A percentile compares a stretch with the other conserved stretches of the same genome.
phyloP scores from a whole-genome alignment of 768 basidiomycete species.

The Coprinopsis strossmayeri region DNA sequence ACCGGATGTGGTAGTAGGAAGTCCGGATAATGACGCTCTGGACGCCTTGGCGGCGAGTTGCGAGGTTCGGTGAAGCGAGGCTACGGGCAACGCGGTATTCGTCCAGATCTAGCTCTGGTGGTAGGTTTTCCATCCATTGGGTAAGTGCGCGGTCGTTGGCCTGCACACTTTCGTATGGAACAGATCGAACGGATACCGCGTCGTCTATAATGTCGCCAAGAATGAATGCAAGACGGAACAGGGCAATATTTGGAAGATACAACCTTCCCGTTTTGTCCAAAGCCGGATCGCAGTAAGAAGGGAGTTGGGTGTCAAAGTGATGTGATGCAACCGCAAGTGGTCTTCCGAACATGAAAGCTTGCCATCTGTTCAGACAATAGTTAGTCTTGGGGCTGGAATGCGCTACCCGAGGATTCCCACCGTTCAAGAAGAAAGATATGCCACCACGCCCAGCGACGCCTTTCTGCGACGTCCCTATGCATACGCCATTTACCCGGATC shows the following conservation, averaged over 20 bases:
- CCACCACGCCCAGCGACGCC: constrained; percentile 89
- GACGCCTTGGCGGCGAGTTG: constrained; percentile 64
- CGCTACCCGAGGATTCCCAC: constrained; percentile 28
- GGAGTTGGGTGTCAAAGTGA: constrained; percentile 79
- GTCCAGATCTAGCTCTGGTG: constrained; percentile 67
- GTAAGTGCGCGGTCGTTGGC: constrained; percentile 65
- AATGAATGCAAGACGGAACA: constrained; percentile 71
- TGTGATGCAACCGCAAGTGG: constrained; percentile 71
- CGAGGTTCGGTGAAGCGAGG: constrained; percentile 53
- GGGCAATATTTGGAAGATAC: constrained; percentile 68
- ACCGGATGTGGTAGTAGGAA: constrained; percentile 77
- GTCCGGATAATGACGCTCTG: constrained; percentile 78
- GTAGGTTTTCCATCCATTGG: constrained; percentile 75
- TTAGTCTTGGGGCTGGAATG: constrained; percentile 7
- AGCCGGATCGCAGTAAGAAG: constrained; percentile 58
- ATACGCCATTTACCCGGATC: constrained; percentile 79
- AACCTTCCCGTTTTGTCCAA: constrained; percentile 59
- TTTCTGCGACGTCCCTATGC: constrained; percentile 62
- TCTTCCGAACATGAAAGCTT: constrained; percentile 82
- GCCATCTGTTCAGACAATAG: constrained; percentile 55
- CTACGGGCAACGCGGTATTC: constrained; percentile 69
- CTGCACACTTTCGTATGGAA: constrained; percentile 66
- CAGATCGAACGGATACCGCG: constrained; percentile 74
- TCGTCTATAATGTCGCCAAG: constrained; percentile 84
- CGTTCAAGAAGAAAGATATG: constrained; percentile 77